Percentiles rank a stretch among this genome's conserved stretches.
Evolutionary conservation across 2,329 filamentous ascomycete species (phyloP).

Genomic region (Chalaropsis thielavioides): DNA sequence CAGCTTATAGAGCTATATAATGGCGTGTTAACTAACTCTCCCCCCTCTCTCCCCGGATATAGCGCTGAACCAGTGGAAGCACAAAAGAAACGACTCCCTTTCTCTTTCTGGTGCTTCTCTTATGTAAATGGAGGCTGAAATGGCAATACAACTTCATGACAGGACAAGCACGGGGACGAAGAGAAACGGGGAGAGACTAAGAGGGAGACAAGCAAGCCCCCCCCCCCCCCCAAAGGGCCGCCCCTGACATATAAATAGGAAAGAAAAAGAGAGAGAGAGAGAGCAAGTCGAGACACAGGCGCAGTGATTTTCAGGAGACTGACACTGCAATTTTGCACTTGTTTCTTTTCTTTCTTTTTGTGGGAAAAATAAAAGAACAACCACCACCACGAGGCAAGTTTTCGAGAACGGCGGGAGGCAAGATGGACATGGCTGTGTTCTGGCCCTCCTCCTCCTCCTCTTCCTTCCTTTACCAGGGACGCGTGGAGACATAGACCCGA

Average conservation of each 20-base stretch:
- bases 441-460: background rate
- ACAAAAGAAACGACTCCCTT: background rate
- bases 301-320: constrained; percentile 2
- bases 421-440: background rate
- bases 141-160: too few species aligned
- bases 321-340: background rate
- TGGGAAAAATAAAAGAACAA: background rate
- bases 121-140: background rate
- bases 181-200: background rate
- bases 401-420: background rate
- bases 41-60: background rate
- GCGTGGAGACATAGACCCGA: background rate
- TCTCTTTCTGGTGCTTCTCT: background rate
- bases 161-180: background rate
- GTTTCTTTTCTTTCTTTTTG: background rate
- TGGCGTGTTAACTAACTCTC: background rate
- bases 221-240: background rate
- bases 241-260: background rate
- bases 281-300: background rate
- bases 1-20: background rate
- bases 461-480: background rate
- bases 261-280: background rate
- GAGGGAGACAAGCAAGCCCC: background rate
- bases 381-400: too few species aligned
- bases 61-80: background rate